phyloP scores from a whole-genome alignment of 2,329 filamentous ascomycete genomes.

The Pseudogymnoascus sp. region DNA sequence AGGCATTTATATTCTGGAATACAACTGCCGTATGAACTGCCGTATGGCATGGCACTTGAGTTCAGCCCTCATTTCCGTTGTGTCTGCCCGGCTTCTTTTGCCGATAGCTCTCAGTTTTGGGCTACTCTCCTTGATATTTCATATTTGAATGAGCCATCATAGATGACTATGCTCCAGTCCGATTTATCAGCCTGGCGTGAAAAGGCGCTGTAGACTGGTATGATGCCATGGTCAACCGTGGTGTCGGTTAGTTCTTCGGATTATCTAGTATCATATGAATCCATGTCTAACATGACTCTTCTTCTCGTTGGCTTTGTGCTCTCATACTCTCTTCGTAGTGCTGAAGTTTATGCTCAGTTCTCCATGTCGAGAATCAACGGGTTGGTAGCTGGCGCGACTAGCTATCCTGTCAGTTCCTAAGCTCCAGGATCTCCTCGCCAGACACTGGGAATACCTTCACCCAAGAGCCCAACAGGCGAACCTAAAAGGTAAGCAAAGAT shows the following conservation, averaged over 20 bases:
- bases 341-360: not conserved
- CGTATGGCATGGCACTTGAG: not conserved
- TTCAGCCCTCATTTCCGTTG: not conserved
- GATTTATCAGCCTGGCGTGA: not conserved
- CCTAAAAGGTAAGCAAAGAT: not conserved
- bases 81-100: not conserved
- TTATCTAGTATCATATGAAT: not conserved
- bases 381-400: not conserved
- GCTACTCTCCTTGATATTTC: not conserved
- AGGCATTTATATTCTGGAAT: not conserved
- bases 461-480: not conserved
- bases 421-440: not conserved
- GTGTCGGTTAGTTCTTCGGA: not conserved
- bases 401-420: not conserved
- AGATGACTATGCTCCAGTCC: not conserved
- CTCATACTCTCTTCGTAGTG: not conserved
- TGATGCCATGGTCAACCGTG: not conserved
- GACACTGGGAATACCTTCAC: not conserved
- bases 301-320: not conserved
- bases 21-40: not conserved
- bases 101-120: not conserved
- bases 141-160: not conserved
- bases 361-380: not conserved
- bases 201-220: not conserved
- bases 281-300: not conserved